These are phyloP conservation scores for Hyphopichia wangnamkhiaoensis DNA, from an alignment of 1,139 yeast species.

Conservation along the genomic window DNA sequence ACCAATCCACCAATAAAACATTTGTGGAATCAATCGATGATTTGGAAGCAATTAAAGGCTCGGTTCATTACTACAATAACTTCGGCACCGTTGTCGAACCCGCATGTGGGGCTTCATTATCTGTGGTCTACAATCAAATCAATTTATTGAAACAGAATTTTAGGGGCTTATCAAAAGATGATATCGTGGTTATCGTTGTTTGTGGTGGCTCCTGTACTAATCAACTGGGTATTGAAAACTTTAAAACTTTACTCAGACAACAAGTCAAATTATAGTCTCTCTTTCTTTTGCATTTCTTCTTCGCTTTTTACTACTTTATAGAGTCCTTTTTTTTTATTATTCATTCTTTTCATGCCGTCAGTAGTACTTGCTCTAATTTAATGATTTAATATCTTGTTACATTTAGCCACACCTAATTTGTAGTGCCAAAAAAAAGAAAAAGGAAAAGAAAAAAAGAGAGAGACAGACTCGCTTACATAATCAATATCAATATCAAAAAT, in stretches of 20 bases:
- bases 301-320: neutral
- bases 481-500: too few species aligned
- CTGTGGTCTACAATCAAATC: constrained; percentile 24
- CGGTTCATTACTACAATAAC: constrained; percentile 25
- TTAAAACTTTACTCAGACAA: constrained; percentile 14
- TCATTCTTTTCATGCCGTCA: neutral
- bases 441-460: neutral
- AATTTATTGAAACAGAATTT: constrained; percentile 23
- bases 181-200: constrained; percentile 36
- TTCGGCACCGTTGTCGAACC: constrained; percentile 36
- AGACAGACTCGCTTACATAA: too few species aligned
- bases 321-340: neutral
- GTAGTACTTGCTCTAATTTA: too few species aligned
- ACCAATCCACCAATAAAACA: constrained; percentile 16
- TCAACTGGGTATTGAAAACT: constrained; percentile 19
- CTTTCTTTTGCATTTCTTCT: neutral
- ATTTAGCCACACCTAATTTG: neutral
- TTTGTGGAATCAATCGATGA: constrained; percentile 35
- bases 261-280: constrained; percentile 2
- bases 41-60: constrained; percentile 33
- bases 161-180: constrained; percentile 25
- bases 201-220: constrained; percentile 43
- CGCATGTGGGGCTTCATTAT: constrained; percentile 44
- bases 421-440: neutral
- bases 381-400: neutral